A percentile compares a stretch with the other conserved stretches of the same genome.
phyloP scores from a whole-genome alignment of 129 eudicot species.

The Centaurea solstitialis region DNA sequence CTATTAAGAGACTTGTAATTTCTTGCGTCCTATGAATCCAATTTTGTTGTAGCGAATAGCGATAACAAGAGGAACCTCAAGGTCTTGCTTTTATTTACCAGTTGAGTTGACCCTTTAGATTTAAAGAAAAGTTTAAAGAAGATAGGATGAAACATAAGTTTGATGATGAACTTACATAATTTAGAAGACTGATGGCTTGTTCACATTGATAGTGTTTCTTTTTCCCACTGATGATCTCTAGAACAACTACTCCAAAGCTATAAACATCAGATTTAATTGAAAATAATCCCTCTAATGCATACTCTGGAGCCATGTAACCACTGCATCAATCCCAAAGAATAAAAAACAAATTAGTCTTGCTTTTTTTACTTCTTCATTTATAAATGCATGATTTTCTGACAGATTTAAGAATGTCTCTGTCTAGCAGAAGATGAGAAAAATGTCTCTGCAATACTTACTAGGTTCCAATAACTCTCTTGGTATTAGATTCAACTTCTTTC shows the following conservation, averaged over 20 bases:
- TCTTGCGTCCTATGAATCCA: not conserved
- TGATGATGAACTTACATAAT: slow-evolving; percentile 41
- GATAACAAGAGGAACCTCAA: too few relatives aligned
- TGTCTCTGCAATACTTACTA: slow-evolving; percentile 43
- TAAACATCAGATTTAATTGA: slow-evolving; percentile 52
- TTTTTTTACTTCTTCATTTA: not conserved
- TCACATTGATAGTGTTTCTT: slow-evolving; percentile 39
- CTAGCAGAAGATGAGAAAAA: not conserved
- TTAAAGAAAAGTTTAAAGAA: not conserved
- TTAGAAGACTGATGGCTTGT: slow-evolving; percentile 50
- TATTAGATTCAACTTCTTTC: slow-evolving; percentile 42
- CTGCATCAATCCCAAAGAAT: slow-evolving; percentile 18
- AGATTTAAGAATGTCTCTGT: not conserved
- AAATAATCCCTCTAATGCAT: slow-evolving; percentile 44
- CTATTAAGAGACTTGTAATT: not conserved
- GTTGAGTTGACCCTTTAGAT: not conserved
- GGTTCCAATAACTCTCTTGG: slow-evolving; percentile 50
- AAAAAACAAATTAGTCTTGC: not conserved
- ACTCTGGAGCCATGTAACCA: slow-evolving; percentile 58
- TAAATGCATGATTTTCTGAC: not conserved
- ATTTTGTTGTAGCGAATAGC: not conserved
- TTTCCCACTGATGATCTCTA: slow-evolving; percentile 54
- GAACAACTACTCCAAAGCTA: slow-evolving; percentile 46
- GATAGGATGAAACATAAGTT: not conserved
- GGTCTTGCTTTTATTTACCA: too few relatives aligned